A percentile compares a stretch with the other conserved stretches of the same genome.
Conservation (phyloP, 805 yeast genomes). For the Wickerhamiella nectarea region DNA sequence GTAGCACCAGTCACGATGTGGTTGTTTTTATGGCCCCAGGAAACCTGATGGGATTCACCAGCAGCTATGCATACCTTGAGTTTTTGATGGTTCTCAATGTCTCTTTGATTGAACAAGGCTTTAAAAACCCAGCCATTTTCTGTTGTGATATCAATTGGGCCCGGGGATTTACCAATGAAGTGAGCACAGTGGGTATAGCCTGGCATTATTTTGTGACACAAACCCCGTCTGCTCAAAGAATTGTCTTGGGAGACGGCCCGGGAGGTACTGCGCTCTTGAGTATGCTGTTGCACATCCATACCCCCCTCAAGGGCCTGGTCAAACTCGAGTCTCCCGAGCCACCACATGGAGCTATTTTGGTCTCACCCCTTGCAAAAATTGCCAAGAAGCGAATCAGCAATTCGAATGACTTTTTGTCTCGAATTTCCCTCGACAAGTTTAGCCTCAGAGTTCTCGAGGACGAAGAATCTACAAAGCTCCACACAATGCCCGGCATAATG, state of each 20-base stretch:
- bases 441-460: neutral
- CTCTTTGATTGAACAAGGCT: conserved; percentile 36
- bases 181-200: conserved; percentile 17
- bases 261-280: conserved; percentile 35
- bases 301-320: conserved; percentile 21
- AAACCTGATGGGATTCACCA: conserved; percentile 21
- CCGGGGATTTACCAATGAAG: conserved; percentile 2
- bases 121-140: conserved; percentile 34
- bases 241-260: conserved; percentile 35
- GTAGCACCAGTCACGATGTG: conserved; percentile 26
- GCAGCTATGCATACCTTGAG: conserved; percentile 34
- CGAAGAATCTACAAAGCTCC: conserved; percentile 12
- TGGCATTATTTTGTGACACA: conserved; percentile 25
- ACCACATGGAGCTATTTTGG: conserved; percentile 27
- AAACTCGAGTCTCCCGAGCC: conserved; percentile 8
- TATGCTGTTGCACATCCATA: conserved; percentile 28
- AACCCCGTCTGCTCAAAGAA: conserved; percentile 23
- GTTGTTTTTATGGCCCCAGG: conserved; percentile 36
- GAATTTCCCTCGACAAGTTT: conserved; percentile 6
- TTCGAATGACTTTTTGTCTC: conserved; percentile 12
- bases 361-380: conserved; percentile 25
- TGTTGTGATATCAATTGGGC: conserved; percentile 25
- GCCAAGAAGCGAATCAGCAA: conserved; percentile 9
- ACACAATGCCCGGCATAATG: conserved; percentile 13
- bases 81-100: conserved; percentile 32